A percentile compares a stretch with the other conserved stretches of the same genome.
Evolutionary conservation across 805 yeast species (phyloP).

Genomic region (Candida patagonica): DNA sequence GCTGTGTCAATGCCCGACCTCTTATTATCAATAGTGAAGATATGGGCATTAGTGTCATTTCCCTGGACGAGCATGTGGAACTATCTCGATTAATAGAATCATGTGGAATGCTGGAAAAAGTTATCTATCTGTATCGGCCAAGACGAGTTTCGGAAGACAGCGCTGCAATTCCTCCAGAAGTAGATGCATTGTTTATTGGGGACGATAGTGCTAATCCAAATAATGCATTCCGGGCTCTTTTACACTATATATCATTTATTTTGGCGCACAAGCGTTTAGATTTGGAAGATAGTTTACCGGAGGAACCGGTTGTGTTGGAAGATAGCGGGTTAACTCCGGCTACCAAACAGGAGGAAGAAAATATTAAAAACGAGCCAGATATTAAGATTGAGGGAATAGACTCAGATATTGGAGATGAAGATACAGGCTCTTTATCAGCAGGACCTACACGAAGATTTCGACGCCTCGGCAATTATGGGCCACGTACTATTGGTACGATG

Average conservation of each 20-base stretch:
- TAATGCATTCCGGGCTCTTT: slow-evolving; percentile 21
- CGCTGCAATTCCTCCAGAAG: slow-evolving; percentile 18
- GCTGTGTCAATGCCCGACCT: slow-evolving; percentile 33
- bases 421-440: not conserved
- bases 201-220: slow-evolving; percentile 18
- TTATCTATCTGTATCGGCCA: slow-evolving; percentile 33
- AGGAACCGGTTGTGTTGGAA: slow-evolving; percentile 11
- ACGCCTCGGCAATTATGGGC: slow-evolving; percentile 3
- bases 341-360: not conserved
- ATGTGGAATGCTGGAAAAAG: slow-evolving; percentile 29
- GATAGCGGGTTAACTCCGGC: slow-evolving; percentile 12
- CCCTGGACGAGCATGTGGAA: slow-evolving; percentile 21
- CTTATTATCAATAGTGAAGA: slow-evolving; percentile 32
- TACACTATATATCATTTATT: slow-evolving; percentile 25
- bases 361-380: not conserved
- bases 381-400: not conserved
- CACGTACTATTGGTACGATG: slow-evolving; percentile 11
- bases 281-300: slow-evolving; percentile 7
- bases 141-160: not conserved
- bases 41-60: slow-evolving; percentile 29
- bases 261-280: slow-evolving; percentile 27
- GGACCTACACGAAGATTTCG: not conserved
- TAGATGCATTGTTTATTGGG: slow-evolving; percentile 21
- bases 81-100: slow-evolving; percentile 27
- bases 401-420: not conserved